These are phyloP conservation scores for Monosporascus cannonballus DNA, from an alignment of 2,329 filamentous ascomycete species.

Conservation along the genomic window DNA sequence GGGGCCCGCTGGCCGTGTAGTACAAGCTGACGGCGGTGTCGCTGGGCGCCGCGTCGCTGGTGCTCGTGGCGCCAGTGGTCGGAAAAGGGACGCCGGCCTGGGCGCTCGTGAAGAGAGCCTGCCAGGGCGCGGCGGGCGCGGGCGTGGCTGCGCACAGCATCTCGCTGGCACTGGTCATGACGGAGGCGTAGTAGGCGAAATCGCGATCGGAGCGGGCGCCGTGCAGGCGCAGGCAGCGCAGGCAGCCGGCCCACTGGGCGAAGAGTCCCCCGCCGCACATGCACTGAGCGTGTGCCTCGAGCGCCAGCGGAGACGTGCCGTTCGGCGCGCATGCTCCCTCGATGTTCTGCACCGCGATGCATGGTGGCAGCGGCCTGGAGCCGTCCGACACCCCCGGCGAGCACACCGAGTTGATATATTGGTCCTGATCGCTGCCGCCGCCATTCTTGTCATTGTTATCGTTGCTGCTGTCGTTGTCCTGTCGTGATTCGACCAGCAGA, in stretches of 20 bases:
- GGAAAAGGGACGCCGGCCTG: slow-evolving; percentile 19
- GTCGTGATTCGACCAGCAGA: too few relatives aligned
- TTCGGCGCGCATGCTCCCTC: slow-evolving; percentile 25
- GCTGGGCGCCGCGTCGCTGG: slow-evolving; percentile 27
- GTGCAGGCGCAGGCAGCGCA: slow-evolving; percentile 34
- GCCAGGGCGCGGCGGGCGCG: slow-evolving; percentile 23
- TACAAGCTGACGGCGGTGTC: slow-evolving; percentile 36
- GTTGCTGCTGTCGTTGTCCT: too few relatives aligned
- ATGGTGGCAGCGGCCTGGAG: slow-evolving; percentile 15
- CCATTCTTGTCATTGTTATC: too few relatives aligned
- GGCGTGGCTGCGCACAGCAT: slow-evolving; percentile 29
- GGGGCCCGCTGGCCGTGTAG: slow-evolving; percentile 31
- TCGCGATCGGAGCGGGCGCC: slow-evolving; percentile 31
- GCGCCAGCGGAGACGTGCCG: slow-evolving; percentile 21
- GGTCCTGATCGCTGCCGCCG: too few relatives aligned
- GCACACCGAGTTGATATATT: too few relatives aligned
- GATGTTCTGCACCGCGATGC: slow-evolving; percentile 23
- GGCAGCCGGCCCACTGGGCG: slow-evolving; percentile 35
- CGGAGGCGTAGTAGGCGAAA: slow-evolving; percentile 25
- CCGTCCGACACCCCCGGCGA: too few relatives aligned
- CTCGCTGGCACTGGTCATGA: slow-evolving; percentile 29
- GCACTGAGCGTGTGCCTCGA: slow-evolving; percentile 28
- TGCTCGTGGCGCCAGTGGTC: slow-evolving; percentile 25
- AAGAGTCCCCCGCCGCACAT: slow-evolving; percentile 40
- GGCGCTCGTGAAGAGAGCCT: slow-evolving; percentile 26